Percentiles rank a stretch among this genome's conserved stretches.
These are phyloP conservation scores for Oryza glumipatula DNA, from an alignment of 176 grass and related monocot genomes.

Conservation along the genomic window DNA sequence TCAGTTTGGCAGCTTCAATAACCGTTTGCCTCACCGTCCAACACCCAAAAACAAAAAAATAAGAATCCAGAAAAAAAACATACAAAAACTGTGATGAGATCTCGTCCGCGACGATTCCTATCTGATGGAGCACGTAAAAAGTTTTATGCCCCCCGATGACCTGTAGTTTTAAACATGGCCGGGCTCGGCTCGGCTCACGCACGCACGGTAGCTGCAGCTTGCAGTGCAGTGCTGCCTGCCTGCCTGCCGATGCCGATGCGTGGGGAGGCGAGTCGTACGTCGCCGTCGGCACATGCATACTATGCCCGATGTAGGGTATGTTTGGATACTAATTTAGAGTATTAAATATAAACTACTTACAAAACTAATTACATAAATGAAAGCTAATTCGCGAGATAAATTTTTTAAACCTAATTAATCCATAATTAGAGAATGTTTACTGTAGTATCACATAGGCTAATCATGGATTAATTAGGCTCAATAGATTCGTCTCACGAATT, in stretches of 20 bases:
- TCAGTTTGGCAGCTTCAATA: neutral
- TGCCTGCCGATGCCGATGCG: neutral
- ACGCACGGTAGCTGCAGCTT: neutral
- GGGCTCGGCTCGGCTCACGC: too few species aligned
- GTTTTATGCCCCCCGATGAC: neutral
- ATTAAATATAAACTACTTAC: too few species aligned
- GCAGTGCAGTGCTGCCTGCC: neutral
- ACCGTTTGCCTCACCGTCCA: conserved; percentile 5
- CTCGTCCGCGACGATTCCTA: neutral
- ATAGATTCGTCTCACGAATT: too few species aligned
- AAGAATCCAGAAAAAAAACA: neutral
- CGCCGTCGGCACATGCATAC: neutral
- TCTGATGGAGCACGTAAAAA: neutral
- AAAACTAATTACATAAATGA: too few species aligned
- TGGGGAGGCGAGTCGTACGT: neutral
- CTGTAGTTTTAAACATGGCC: too few species aligned
- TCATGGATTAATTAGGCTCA: too few species aligned
- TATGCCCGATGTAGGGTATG: too few species aligned
- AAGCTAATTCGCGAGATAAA: too few species aligned
- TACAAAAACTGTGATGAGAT: neutral
- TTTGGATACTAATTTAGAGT: too few species aligned
- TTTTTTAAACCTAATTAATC: too few species aligned
- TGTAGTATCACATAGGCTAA: too few species aligned
- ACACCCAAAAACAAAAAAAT: neutral
- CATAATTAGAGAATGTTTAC: too few species aligned